phyloP scores from a whole-genome alignment of 202 grass and related monocot species.

The Cymbopogon flexuosus region DNA sequence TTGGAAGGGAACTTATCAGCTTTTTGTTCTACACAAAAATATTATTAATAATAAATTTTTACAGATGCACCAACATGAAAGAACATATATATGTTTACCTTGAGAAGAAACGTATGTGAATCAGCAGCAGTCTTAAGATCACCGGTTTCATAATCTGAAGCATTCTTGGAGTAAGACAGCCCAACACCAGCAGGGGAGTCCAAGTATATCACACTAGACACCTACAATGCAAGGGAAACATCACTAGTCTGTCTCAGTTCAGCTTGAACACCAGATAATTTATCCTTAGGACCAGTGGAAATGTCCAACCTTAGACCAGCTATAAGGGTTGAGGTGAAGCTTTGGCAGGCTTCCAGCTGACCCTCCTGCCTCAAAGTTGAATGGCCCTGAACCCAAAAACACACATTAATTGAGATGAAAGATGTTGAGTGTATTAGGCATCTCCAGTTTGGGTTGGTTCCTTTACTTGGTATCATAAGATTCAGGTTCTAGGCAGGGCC shows the following conservation, averaged over 20 bases:
- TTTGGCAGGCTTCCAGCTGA: conserved; percentile 52
- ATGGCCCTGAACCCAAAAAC: conserved; percentile 57
- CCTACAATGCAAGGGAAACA: conserved; percentile 37
- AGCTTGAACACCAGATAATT: neutral
- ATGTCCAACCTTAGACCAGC: conserved; percentile 81
- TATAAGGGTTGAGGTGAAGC: conserved; percentile 88
- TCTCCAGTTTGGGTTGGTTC: neutral
- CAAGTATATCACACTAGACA: conserved; percentile 89
- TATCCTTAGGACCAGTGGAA: neutral
- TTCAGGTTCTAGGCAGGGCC: neutral
- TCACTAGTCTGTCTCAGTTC: neutral
- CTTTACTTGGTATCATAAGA: neutral
- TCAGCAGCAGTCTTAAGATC: conserved; percentile 84
- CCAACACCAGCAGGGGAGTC: conserved; percentile 95
- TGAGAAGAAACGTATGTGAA: conserved; percentile 88
- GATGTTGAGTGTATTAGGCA: neutral
- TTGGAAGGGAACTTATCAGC: neutral
- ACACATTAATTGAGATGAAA: neutral
- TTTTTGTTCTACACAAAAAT: conserved; percentile 4
- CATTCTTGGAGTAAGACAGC: conserved; percentile 64
- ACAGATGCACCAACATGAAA: neutral
- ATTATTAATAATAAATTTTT: neutral
- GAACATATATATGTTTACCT: conserved; percentile 37
- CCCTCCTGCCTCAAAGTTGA: conserved; percentile 69
- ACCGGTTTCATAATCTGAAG: conserved; percentile 72